These are phyloP conservation scores for Eucalyptus sideroxylon DNA, from an alignment of 345 rosid species.

Conservation along the genomic window DNA sequence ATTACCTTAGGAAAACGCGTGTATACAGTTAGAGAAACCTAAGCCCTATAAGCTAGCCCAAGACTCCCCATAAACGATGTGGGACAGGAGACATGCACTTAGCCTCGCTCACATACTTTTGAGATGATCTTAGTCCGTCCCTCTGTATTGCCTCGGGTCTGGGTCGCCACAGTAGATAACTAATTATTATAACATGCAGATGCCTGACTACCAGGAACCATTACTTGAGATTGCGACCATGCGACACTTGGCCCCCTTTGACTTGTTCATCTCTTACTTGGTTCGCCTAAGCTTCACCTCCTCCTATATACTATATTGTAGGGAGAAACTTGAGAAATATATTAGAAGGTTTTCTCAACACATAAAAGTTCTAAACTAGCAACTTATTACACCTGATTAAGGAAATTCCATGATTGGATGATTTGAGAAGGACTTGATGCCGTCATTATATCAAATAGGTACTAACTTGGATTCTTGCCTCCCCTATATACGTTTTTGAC, in stretches of 20 bases:
- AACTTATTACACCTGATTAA: not conserved
- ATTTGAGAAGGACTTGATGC: not conserved
- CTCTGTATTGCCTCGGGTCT: accelerated
- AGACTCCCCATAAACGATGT: too few species aligned
- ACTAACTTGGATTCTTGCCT: not conserved
- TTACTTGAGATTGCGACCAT: not conserved
- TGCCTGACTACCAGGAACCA: accelerated
- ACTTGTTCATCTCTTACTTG: not conserved
- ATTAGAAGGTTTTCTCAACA: too few species aligned
- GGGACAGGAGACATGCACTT: too few species aligned
- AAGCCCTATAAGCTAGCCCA: too few species aligned
- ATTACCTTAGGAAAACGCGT: too few species aligned
- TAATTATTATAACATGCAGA: not conserved
- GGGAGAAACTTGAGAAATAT: not conserved
- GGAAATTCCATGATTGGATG: not conserved
- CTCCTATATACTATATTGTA: not conserved
- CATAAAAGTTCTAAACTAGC: not conserved
- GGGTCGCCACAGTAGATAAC: not conserved
- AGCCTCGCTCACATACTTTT: too few species aligned
- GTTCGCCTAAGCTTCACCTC: not conserved
- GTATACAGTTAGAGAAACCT: too few species aligned
- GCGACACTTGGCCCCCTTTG: not conserved
- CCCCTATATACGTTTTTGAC: not conserved
- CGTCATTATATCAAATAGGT: not conserved
- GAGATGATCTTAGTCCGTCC: too few species aligned